phyloP scores from a whole-genome alignment of 768 basidiomycete species.

The Cystoderma amianthinum region DNA sequence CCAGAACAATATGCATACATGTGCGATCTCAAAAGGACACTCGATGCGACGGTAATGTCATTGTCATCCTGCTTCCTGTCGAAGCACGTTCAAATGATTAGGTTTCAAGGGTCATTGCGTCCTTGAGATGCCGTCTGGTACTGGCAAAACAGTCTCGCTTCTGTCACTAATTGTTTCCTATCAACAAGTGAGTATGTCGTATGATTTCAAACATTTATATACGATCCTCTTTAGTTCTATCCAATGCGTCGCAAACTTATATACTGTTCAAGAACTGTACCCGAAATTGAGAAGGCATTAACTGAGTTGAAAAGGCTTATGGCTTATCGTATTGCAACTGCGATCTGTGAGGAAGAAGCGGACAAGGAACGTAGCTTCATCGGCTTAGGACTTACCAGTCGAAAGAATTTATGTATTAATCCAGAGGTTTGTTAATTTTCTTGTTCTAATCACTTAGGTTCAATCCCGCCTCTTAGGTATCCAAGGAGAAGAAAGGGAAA shows the following conservation, averaged over 20 bases:
- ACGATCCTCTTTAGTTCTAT: constrained; percentile 60
- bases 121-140: constrained; percentile 99
- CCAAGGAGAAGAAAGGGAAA: constrained; percentile 97
- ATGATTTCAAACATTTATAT: constrained; percentile 2
- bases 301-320: constrained; percentile 92
- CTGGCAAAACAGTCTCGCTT: constrained; percentile 96
- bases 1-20: constrained; percentile 99
- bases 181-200: constrained; percentile 61
- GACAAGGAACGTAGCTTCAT: constrained; percentile 78
- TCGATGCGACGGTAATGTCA: constrained; percentile 77
- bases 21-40: constrained; percentile 94
- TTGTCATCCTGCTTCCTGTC: constrained; percentile 2
- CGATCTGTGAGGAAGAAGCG: constrained; percentile 68
- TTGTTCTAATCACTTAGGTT: neutral
- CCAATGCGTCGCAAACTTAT: constrained; percentile 90
- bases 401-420: constrained; percentile 95
- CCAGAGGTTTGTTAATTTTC: constrained; percentile 60
- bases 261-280: constrained; percentile 98
- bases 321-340: constrained; percentile 71
- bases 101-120: constrained; percentile 98
- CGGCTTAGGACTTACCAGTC: constrained; percentile 88
- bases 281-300: constrained; percentile 97
- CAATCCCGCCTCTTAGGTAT: constrained; percentile 49
- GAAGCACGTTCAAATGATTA: constrained; percentile 3
- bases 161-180: constrained; percentile 96